Evolutionary conservation across 345 rosid genomes (phyloP), one percentile per base, ranked within the genome.

Genomic region (Arabidopsis arenosa): DNA sequence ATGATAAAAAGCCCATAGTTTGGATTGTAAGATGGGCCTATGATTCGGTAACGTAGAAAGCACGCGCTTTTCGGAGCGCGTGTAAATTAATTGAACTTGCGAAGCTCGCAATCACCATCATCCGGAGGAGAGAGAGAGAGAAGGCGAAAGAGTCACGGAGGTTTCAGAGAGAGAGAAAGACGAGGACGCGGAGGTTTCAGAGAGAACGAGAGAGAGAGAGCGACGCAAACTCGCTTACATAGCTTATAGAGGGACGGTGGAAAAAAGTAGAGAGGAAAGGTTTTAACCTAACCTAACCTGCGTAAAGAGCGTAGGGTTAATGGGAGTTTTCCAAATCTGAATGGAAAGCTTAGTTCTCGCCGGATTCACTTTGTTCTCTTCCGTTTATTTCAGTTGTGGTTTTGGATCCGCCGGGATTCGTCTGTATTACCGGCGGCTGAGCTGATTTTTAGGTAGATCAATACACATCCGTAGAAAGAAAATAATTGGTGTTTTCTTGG

Each of bases 261-360:
- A n/a, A 12, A 23, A 33, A 4, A 66, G 41, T 2, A 7, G 33
- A n/a, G 14, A 72, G 21, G 51, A 51, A 12, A 72, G 43, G 51
- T 60, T 67, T 8, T 48, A 68, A 33, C 64, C 47, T 77, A 73
- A 72, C 59, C 57, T 70, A 32, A 44, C 33, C 41, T 41, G 36
- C 51, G 56, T 45, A 57, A 77, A 82, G 55, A 80, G 60, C 82
- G 82, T 84, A 77, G 81, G 84, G 73, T 82, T 61, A 23, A 84
- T 67, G 77, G 71, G 39, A 86, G 80, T 70, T 66, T 80, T 80
- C 83, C 83, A 82, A 87, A 74, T 84, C 86, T 85, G 88, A 80
- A 90, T 86, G 87, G 88, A 79, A 82, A 77, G 80, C 84, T 87
- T 83, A 81, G 63, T 75, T 68, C 76, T 82, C 69, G 63, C 63